Evolutionary conservation across 192 early-diverging fungal genomes (phyloP).

Genomic region (Backusella psychrophila): DNA sequence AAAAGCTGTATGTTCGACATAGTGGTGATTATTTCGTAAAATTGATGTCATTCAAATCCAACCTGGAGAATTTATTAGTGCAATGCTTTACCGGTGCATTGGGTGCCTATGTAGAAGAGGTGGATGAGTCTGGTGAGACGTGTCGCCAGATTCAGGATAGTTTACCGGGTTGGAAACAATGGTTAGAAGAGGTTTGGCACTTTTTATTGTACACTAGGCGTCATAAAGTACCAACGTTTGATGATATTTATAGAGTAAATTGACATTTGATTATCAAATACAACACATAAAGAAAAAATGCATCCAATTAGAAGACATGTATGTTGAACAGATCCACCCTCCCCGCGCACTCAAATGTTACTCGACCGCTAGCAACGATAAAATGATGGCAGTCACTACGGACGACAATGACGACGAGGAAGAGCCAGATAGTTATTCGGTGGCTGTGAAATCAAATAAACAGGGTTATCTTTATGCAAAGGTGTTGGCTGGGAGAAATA

Average conservation of each 20-base stretch:
- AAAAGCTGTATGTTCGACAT: slow-evolving; percentile 58
- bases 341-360: slow-evolving; percentile 26
- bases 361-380: slow-evolving; percentile 10
- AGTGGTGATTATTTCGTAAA: slow-evolving; percentile 54
- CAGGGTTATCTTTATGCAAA: slow-evolving; percentile 65
- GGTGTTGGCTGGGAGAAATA: slow-evolving; percentile 40
- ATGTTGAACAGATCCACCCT: slow-evolving; percentile 18
- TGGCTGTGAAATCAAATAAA: slow-evolving; percentile 35
- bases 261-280: slow-evolving; percentile 29
- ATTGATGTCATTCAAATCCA: slow-evolving; percentile 55
- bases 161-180: slow-evolving; percentile 37
- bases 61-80: slow-evolving; percentile 46
- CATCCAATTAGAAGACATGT: slow-evolving; percentile 26
- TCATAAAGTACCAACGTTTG: background rate
- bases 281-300: slow-evolving; percentile 23
- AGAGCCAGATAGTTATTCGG: background rate
- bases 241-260: slow-evolving; percentile 27
- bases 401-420: background rate
- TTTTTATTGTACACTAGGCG: background rate
- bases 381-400: slow-evolving; percentile 7
- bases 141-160: slow-evolving; percentile 31
- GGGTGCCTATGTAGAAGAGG: slow-evolving; percentile 39
- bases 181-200: slow-evolving; percentile 33
- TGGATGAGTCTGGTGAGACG: slow-evolving; percentile 33
- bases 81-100: slow-evolving; percentile 46